Base-by-base conservation (phyloP, 1,284 basidiomycete species). In the Tremellales sp. region DNA sequence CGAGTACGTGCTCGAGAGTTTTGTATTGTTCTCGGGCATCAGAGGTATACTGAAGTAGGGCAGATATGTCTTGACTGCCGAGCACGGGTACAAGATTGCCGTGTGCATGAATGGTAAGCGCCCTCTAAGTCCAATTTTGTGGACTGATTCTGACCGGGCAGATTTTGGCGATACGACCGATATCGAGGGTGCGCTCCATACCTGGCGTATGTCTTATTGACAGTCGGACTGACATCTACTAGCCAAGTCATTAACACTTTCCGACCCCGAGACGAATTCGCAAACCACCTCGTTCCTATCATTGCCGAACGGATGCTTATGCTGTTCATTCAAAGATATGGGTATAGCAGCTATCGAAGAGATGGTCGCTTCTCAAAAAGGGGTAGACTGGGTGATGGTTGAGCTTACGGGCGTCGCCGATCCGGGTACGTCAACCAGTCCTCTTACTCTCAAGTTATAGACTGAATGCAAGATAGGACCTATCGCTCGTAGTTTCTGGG, bases 371-470 rank as follows among this genome's bases (percentile, higher is more conserved):
- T 63, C 67, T 43, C 58, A 87, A 84, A 88, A 77, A 79, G 82
- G 82, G 3, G 92, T 94, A 62, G 92, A 96, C 72, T 86, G 94
- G 72, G 93, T 96, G 52, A 75, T 97, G 31, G 79, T 97, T 5
- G 92, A 97, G 74, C 88, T 91, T 1, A 96, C 92, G 0, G 92
- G 92, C 0, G 78, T 97, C 4, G 92, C 92, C 4, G 91, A 97
- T 76, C 91, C 91, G 51, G 87, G 88, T 85, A 54, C 52, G 74
- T 49, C 21, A 15, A 3, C 13, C 15, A 46, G 10, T n/a, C n/a
- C 24, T 33, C 8, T 37, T n/a, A 29, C 22, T 3, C 8, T 31
- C 43, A 13, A 39, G 21, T 17, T 5, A 43, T 19, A 27, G 12
- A 25, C 11, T 23, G 11, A 19, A 7, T 19, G 35, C 27, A 15